Evolutionary conservation across 1,284 basidiomycete species (phyloP).

Genomic region (Sporisorium graminicola): DNA sequence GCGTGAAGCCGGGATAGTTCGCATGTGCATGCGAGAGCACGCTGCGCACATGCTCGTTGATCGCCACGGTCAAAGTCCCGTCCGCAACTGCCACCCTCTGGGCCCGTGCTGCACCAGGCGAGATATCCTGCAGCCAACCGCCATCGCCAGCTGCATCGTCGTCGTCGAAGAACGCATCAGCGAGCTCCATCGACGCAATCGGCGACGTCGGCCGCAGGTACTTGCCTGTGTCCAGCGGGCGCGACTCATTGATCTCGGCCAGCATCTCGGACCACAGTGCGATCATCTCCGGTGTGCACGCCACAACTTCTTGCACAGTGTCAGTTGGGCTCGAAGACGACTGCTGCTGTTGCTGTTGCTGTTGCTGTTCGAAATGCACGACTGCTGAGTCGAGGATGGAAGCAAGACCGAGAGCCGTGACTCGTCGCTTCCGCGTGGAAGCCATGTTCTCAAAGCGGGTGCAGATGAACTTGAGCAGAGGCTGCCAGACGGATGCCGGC

Average conservation of each 20-base stretch:
- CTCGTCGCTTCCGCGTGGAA: conserved; percentile 55
- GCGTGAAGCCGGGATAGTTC: conserved; percentile 30
- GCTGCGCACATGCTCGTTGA: conserved; percentile 45
- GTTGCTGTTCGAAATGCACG: conserved; percentile 28
- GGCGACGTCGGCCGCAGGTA: conserved; percentile 47
- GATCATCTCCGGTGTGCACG: conserved; percentile 51
- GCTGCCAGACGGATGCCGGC: conserved; percentile 29
- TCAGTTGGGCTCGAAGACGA: not conserved
- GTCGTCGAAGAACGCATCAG: conserved; percentile 39
- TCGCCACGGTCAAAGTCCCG: conserved; percentile 37
- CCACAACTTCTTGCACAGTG: conserved; percentile 21
- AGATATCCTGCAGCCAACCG: conserved; percentile 60
- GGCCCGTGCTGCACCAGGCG: conserved; percentile 57
- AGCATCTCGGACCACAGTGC: conserved; percentile 64
- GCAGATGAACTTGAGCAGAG: conserved; percentile 45
- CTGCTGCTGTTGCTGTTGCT: not conserved
- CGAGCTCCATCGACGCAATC: conserved; percentile 50
- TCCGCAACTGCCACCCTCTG: conserved; percentile 49
- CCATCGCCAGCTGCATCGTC: conserved; percentile 37
- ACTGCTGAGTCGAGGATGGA: conserved; percentile 39
- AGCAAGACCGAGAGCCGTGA: conserved; percentile 59
- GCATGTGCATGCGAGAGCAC: conserved; percentile 55
- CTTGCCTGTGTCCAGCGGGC: conserved; percentile 25
- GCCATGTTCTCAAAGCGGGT: conserved; percentile 62
- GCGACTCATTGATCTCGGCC: conserved; percentile 55